Base-by-base conservation (phyloP, 805 yeast species). In the Sugiyamaella marilandica region DNA sequence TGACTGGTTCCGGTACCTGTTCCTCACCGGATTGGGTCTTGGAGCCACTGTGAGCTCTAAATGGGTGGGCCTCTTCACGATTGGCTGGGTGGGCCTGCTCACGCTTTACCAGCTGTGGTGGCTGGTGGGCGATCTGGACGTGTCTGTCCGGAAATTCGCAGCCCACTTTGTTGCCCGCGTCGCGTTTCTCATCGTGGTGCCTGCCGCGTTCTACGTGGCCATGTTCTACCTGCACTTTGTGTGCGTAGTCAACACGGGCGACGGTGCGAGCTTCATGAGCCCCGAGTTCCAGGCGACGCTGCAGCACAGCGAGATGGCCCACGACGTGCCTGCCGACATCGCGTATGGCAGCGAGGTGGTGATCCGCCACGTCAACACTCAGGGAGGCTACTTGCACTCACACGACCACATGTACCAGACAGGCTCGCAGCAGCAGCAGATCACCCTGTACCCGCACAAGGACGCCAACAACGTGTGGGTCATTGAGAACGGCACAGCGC, bases 351-450 rank as follows among this genome's bases (percentile, higher is more conserved):
- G 91, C 45, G 74, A 80, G 0, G 75, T 92, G 21, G 79, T 87
- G 16, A 58, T 92, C 32, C 83, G 92, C 57, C 96, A 92, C 66
- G 64, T 70, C 26, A 76, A 79, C 51, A 81, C 87, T 1, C 64
- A 81, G 50, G 95, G 94, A 18, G 84, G 84, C 1, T 92, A 88
- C 65, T 71, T 92, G 56, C 95, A 89, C 67, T 86, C 96, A 1
- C 92, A 88, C 66, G 72, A 78, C 41, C 75, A 72, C 60, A 67
- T 72, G 3, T 89, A 87, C 67, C 79, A 80, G 48, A 68, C 78
- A 1, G 95, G 92, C 0, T 77, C 89, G 1, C 69, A 76, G 19
- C 83, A 84, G 63, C 96, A 89, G 67, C 92, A 87, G 67, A 88
- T 92, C 19, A 81, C 96, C 0, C 73, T 87, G 47, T 81, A 84